Conservation (phyloP, 495 filamentous ascomycete genomes). For the Rhypophila decipiens region DNA sequence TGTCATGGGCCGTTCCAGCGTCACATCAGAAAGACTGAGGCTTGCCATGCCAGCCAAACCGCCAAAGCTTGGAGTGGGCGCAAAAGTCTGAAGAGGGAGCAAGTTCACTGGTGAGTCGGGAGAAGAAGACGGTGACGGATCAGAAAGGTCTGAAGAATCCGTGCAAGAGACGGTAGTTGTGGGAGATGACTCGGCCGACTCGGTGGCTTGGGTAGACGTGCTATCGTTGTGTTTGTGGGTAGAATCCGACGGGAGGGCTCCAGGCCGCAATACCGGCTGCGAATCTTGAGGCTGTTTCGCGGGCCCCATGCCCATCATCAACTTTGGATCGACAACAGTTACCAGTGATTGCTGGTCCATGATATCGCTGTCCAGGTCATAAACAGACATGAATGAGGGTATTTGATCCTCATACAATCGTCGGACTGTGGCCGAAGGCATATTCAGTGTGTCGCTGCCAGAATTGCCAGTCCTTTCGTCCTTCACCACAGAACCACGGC, state of each 20-base stretch:
- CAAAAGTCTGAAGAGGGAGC: slow-evolving; percentile 51
- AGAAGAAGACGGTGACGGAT: slow-evolving; percentile 84
- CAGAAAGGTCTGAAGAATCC: slow-evolving; percentile 80
- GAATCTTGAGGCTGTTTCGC: slow-evolving; percentile 20
- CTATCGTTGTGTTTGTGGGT: slow-evolving; percentile 56
- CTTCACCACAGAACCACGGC: slow-evolving; percentile 8
- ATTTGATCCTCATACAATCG: slow-evolving; percentile 58
- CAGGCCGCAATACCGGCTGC: slow-evolving; percentile 29
- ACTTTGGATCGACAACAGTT: slow-evolving; percentile 37
- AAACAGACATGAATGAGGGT: slow-evolving; percentile 68
- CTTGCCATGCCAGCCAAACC: slow-evolving; percentile 38
- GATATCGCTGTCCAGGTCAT: slow-evolving; percentile 43
- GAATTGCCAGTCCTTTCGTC: background rate
- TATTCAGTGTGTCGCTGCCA: slow-evolving; percentile 28
- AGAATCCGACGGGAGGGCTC: slow-evolving; percentile 28
- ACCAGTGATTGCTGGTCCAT: slow-evolving; percentile 39
- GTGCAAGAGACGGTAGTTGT: slow-evolving; percentile 93
- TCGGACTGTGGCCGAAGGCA: slow-evolving; percentile 48
- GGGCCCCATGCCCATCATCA: slow-evolving; percentile 34
- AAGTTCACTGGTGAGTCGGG: slow-evolving; percentile 75
- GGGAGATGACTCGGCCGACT: slow-evolving; percentile 88
- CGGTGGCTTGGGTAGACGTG: slow-evolving; percentile 73
- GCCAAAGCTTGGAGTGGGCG: slow-evolving; percentile 39
- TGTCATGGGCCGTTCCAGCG: slow-evolving; percentile 48
- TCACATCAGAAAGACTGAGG: slow-evolving; percentile 33